Percentiles rank a stretch among this genome's conserved stretches.
phyloP scores from a whole-genome alignment of 2,329 filamentous ascomycete genomes.

The Byssochlamys sp. region DNA sequence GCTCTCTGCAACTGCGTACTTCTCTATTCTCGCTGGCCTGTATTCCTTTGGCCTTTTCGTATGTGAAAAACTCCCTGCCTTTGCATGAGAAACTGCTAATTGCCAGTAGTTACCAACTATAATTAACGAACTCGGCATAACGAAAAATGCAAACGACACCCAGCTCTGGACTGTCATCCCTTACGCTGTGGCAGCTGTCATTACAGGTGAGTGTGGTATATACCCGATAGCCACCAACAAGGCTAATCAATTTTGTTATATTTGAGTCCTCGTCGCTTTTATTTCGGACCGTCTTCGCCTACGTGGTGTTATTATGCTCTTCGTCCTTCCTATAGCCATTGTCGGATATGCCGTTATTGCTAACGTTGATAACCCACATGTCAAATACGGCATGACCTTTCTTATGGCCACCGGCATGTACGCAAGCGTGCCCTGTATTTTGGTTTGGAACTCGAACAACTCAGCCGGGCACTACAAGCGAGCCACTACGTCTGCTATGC shows the following conservation, averaged over 20 bases:
- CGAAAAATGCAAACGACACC: slow-evolving; percentile 46
- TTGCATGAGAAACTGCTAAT: neutral
- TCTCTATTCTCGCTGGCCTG: slow-evolving; percentile 47
- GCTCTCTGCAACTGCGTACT: slow-evolving; percentile 54
- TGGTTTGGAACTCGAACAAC: slow-evolving; percentile 61
- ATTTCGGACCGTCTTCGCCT: slow-evolving; percentile 52
- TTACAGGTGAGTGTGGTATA: slow-evolving; percentile 35
- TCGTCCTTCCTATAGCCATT: slow-evolving; percentile 54
- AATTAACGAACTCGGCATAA: slow-evolving; percentile 48
- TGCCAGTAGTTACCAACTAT: slow-evolving; percentile 50
- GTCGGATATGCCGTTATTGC: slow-evolving; percentile 56
- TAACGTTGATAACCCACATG: slow-evolving; percentile 41
- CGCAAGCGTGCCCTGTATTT: slow-evolving; percentile 51
- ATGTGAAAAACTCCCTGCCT: slow-evolving; percentile 14
- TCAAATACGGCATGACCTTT: slow-evolving; percentile 58
- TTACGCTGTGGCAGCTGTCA: slow-evolving; percentile 50
- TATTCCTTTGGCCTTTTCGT: slow-evolving; percentile 59
- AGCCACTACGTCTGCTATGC: slow-evolving; percentile 56
- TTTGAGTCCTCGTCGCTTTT: slow-evolving; percentile 34
- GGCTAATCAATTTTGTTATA: neutral
- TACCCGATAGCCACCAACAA: neutral
- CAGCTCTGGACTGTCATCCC: slow-evolving; percentile 58
- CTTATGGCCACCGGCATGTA: slow-evolving; percentile 59
- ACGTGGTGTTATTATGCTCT: slow-evolving; percentile 54
- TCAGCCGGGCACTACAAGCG: slow-evolving; percentile 61